A percentile compares a stretch with the other conserved stretches of the same genome.
phyloP scores from a whole-genome alignment of 768 basidiomycete species.

The Boletus fagicola region DNA sequence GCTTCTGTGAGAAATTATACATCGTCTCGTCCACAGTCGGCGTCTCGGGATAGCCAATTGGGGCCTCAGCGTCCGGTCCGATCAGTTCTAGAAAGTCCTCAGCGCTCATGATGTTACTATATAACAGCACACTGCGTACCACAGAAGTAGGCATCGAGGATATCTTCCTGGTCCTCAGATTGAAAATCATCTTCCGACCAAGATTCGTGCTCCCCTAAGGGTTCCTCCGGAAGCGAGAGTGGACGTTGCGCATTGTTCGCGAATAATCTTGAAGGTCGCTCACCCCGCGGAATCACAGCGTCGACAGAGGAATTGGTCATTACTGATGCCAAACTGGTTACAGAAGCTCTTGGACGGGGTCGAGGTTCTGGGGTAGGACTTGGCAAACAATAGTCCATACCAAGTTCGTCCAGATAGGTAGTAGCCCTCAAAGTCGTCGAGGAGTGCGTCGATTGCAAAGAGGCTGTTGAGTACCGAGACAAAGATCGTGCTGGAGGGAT shows the following conservation, averaged over 20 bases:
- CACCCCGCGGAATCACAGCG: slow-evolving; percentile 48
- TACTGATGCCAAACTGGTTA: slow-evolving; percentile 55
- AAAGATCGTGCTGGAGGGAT: slow-evolving; percentile 16
- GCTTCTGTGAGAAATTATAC: slow-evolving; percentile 9
- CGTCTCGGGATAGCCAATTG: slow-evolving; percentile 21
- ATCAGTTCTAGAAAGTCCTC: slow-evolving; percentile 24
- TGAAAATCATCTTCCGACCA: slow-evolving; percentile 28
- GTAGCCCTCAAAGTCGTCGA: slow-evolving; percentile 18
- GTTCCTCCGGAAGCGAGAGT: slow-evolving; percentile 18
- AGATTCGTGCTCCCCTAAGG: slow-evolving; percentile 14
- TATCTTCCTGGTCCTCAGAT: slow-evolving; percentile 33
- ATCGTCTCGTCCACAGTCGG: slow-evolving; percentile 15
- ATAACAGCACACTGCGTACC: slow-evolving; percentile 24
- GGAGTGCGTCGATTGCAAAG: slow-evolving; percentile 36
- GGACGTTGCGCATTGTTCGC: slow-evolving; percentile 14
- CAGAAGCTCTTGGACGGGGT: slow-evolving; percentile 37
- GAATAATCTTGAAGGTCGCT: slow-evolving; percentile 15
- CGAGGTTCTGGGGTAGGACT: slow-evolving; percentile 21
- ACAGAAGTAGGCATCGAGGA: slow-evolving; percentile 43
- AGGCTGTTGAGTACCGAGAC: slow-evolving; percentile 24
- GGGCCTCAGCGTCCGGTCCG: slow-evolving; percentile 10
- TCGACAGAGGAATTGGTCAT: slow-evolving; percentile 58
- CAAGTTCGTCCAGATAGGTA: slow-evolving; percentile 33
- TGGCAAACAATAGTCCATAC: slow-evolving; percentile 28
- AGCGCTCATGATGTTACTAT: neutral